Base-by-base conservation (phyloP, 352 stramenopile genomes). In the Sclerospora graminicola region DNA sequence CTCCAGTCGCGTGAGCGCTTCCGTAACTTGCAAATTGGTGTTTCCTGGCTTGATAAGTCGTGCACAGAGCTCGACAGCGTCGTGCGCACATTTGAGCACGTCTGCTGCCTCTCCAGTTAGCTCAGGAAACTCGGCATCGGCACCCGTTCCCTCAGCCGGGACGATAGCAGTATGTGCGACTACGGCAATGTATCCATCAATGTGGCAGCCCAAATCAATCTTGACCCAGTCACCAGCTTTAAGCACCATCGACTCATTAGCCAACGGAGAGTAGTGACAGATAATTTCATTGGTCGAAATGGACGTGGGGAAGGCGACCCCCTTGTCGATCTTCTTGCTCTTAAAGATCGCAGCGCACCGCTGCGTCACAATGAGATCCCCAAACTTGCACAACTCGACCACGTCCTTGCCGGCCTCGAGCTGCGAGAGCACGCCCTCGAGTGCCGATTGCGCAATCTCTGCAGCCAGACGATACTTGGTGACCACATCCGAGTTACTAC, bases 181-280 rank as follows among this genome's bases (percentile, higher is more conserved):
- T 6, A 99, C 90, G 14, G 96, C 95, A 57, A 99, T 98, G 84
- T 97, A 99, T 47, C 96, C 96, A 62, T 99, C 96, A 60, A 99
- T 97, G 82, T 99, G 96, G 67, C 94, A 98, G 41, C 96, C 97
- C 32, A 99, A 63, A 78, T 99, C 97, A 52, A 93, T 90, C 64
- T 93, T 93, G 53, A 93, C 82, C 79, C 79, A 90, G 64, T 93
- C 82, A 27, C 82, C 82, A 11, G 76, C 82, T 66, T 89, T 68
- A 19, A 93, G 51, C 24, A 30, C 52, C 30, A 83, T 36, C 18
- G 80, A 95, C 42, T 97, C 86, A 37, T 59, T 87, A n/a, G 72
- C 46, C 26, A 99, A 76, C 1, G 97, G 97, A 38, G 92, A 98
- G 70, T 89, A 95, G 76, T 99, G 97, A 75, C 96, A 99, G 33